Conservation (phyloP, 768 basidiomycete species). For the Porphyrellus cyaneotinctus region DNA sequence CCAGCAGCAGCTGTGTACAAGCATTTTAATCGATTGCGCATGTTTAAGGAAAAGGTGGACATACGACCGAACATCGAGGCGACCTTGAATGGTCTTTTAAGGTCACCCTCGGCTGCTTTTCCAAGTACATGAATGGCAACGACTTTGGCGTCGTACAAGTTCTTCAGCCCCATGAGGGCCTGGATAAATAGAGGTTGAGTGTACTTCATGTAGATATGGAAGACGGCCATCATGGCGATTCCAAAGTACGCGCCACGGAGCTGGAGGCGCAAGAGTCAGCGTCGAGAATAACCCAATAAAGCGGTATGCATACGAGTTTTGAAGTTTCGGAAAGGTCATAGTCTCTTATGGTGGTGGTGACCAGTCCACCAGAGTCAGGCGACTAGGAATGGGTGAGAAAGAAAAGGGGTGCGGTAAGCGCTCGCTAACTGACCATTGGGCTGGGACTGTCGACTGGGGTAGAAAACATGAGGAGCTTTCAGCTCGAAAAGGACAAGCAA, state of each 20-base stretch:
- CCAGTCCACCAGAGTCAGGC: constrained; percentile 64
- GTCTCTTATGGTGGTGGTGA: constrained; percentile 90
- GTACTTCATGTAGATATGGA: constrained; percentile 93
- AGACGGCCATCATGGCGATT: constrained; percentile 84
- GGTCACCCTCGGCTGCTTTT: constrained; percentile 75
- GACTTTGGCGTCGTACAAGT: constrained; percentile 79
- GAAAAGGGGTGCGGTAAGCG: not conserved
- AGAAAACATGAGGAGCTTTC: constrained; percentile 1
- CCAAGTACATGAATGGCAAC: constrained; percentile 81
- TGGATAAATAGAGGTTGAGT: constrained; percentile 97
- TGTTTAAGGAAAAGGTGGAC: constrained; percentile 16
- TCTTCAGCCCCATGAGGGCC: constrained; percentile 91
- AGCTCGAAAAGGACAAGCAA: constrained; percentile 13
- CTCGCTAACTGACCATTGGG: constrained; percentile 58
- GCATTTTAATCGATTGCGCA: not conserved
- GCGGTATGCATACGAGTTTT: constrained; percentile 55
- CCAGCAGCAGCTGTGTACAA: constrained; percentile 44
- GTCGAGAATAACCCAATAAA: not conserved
- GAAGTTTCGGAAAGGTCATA: constrained; percentile 89
- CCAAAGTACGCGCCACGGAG: constrained; percentile 68
- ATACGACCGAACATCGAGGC: constrained; percentile 69
- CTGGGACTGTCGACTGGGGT: constrained; percentile 65
- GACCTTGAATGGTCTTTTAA: constrained; percentile 86
- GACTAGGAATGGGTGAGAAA: constrained; percentile 35
- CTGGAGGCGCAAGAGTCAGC: constrained; percentile 28